Evolutionary conservation across 139 green algal genomes (phyloP).

Genomic region (Coccomyxa sp.): DNA sequence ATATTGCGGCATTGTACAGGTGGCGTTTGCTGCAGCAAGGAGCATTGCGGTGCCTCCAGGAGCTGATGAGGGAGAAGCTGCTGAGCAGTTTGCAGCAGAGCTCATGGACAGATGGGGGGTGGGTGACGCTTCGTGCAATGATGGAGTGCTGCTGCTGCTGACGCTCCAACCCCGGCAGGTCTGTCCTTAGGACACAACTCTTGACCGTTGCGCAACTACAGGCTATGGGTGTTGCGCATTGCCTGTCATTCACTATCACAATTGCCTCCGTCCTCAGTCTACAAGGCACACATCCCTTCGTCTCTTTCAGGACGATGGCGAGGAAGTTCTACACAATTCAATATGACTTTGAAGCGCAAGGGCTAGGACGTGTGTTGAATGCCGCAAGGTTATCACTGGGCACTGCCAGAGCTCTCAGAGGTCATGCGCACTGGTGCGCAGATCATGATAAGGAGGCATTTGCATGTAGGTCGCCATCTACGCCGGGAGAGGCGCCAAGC

Average conservation of each 20-base stretch:
- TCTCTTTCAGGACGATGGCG: neutral
- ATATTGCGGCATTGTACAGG: slow-evolving; percentile 25
- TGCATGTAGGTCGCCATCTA: slow-evolving; percentile 37
- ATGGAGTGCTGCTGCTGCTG: slow-evolving; percentile 65
- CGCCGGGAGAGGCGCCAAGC: slow-evolving; percentile 22
- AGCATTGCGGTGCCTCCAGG: slow-evolving; percentile 23
- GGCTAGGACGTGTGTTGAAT: too few relatives aligned
- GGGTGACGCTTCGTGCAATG: slow-evolving; percentile 50
- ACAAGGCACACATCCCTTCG: neutral
- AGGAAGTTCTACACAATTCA: too few relatives aligned
- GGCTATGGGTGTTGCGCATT: too few relatives aligned
- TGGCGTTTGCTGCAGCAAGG: slow-evolving; percentile 55
- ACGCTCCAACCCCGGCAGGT: slow-evolving; percentile 55
- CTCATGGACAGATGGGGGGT: slow-evolving; percentile 66
- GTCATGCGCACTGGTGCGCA: neutral
- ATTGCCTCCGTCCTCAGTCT: too few relatives aligned
- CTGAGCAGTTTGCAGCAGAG: slow-evolving; percentile 36
- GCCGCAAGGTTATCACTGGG: too few relatives aligned
- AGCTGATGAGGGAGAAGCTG: slow-evolving; percentile 4
- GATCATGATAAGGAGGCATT: neutral
- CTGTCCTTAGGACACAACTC: too few relatives aligned
- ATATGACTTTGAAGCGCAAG: too few relatives aligned
- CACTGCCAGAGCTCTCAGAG: too few relatives aligned
- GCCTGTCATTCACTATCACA: too few relatives aligned
- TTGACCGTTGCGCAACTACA: too few relatives aligned